phyloP scores from a whole-genome alignment of 2,329 filamentous ascomycete species.

The Calonectria leucothoes region DNA sequence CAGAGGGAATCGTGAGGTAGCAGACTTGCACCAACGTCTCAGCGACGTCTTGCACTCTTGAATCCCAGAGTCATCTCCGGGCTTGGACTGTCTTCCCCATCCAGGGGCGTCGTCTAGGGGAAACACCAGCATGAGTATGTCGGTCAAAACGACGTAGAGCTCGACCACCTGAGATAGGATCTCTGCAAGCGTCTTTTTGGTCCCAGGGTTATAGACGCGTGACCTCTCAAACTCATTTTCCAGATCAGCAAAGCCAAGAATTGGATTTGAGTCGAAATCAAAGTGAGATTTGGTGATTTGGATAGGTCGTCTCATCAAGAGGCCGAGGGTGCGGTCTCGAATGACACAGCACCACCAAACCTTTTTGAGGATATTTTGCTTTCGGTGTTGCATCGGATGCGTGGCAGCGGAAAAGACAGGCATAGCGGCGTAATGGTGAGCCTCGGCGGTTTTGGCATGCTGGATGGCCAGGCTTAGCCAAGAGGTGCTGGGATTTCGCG shows the following conservation, averaged over 20 bases:
- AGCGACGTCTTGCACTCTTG: slow-evolving; percentile 51
- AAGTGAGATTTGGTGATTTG: slow-evolving; percentile 61
- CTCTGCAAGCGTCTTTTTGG: slow-evolving; percentile 56
- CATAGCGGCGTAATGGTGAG: slow-evolving; percentile 54
- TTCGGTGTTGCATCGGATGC: slow-evolving; percentile 48
- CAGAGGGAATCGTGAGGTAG: slow-evolving; percentile 52
- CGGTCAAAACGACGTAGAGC: slow-evolving; percentile 59
- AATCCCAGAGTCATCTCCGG: slow-evolving; percentile 47
- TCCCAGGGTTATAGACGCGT: slow-evolving; percentile 57
- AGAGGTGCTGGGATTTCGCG: slow-evolving; percentile 55
- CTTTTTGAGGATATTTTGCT: slow-evolving; percentile 58
- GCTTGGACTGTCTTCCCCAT: slow-evolving; percentile 49
- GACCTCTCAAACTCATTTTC: slow-evolving; percentile 58
- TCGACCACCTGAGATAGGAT: slow-evolving; percentile 59
- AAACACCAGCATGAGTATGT: slow-evolving; percentile 58
- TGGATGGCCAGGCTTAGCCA: slow-evolving; percentile 64
- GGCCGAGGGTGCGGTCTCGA: slow-evolving; percentile 61
- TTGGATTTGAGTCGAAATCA: slow-evolving; percentile 52
- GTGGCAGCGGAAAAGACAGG: slow-evolving; percentile 43
- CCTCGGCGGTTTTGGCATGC: slow-evolving; percentile 59
- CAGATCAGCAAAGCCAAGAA: slow-evolving; percentile 56
- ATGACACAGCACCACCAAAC: slow-evolving; percentile 68
- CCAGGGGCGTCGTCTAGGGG: slow-evolving; percentile 55
- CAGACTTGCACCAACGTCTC: slow-evolving; percentile 53
- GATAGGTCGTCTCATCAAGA: slow-evolving; percentile 62